Evolutionary conservation across 306 rosid species (phyloP).

Genomic region (Cucurbita ficifolia): DNA sequence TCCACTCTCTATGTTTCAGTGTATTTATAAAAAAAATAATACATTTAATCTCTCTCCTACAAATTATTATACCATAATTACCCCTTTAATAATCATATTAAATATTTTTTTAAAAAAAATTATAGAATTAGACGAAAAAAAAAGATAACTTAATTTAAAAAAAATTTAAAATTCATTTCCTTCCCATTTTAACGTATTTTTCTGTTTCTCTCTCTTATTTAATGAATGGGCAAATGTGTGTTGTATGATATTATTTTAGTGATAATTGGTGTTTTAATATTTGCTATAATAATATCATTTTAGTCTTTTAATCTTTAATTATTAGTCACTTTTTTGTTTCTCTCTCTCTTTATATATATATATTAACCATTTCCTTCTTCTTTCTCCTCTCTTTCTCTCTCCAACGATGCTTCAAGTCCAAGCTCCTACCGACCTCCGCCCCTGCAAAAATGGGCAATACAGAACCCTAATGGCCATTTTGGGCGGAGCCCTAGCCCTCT

Average conservation of each 20-base stretch:
- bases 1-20: background rate
- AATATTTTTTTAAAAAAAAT: too few species aligned
- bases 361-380: background rate
- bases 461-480: background rate
- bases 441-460: background rate
- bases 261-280: too few species aligned
- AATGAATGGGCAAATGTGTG: too few species aligned
- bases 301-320: too few species aligned
- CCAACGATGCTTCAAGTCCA: background rate
- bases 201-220: too few species aligned
- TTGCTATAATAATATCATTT: too few species aligned
- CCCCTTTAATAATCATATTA: background rate
- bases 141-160: too few species aligned
- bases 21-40: background rate
- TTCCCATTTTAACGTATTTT: too few species aligned
- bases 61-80: background rate
- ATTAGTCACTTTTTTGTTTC: too few species aligned
- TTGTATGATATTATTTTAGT: too few species aligned
- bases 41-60: background rate
- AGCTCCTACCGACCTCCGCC: conserved; percentile 1
- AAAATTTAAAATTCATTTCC: too few species aligned
- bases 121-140: too few species aligned
- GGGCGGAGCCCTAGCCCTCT: background rate
- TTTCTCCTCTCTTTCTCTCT: background rate
- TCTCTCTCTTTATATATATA: background rate